Evolutionary conservation across 2,329 filamentous ascomycete genomes (phyloP), one percentile per base, ranked within the genome.

Genomic region (Calcarisporium arbuscula): DNA sequence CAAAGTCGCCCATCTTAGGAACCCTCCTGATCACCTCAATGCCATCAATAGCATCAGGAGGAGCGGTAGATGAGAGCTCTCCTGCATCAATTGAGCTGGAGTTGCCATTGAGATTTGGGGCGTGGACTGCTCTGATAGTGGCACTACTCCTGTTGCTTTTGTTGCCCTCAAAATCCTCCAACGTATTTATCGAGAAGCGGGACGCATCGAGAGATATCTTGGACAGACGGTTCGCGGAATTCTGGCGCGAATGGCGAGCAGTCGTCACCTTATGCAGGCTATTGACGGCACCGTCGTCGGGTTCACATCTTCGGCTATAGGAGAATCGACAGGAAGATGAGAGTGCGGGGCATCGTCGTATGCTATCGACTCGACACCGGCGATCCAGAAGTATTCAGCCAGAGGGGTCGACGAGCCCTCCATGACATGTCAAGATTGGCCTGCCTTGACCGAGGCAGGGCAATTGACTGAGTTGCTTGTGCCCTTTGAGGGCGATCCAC

Each of bases 361-460:
- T 37, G 73, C 70, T 47, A 82, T 69, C 41, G 75, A 74, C 58
- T 83, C 79, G 60, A 84, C 69, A 51, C 80, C 80, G 46, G 80
- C 80, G 56, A 84, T 82, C 80, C 80, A 84, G 60, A 84, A 84
- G 63, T 84, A 84, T 58, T 84, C 80, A 59, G 80, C 80, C 56
- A 84, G 68, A 53, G 80, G 80, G 45, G 70, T 70, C 44, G 77
- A 78, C 40, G 75, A 68, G 61, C 59, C 65, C 54, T 77, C 74
- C 74, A 78, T 78, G 63, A 61, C 69, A 64, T 62, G 56, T 60
- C 61, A 62, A 50, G 30, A 22, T 51, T 46, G 47, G 47, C 38
- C 42, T 21, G 33, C 39, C 31, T 44, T 34, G 46, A 48, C 45
- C 49, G 42, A 40, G 35, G 32, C 8, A 30, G 35, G 32, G 34